Evolutionary conservation across 2,329 filamentous ascomycete genomes (phyloP).

Genomic region (Colletotrichum paranaense): DNA sequence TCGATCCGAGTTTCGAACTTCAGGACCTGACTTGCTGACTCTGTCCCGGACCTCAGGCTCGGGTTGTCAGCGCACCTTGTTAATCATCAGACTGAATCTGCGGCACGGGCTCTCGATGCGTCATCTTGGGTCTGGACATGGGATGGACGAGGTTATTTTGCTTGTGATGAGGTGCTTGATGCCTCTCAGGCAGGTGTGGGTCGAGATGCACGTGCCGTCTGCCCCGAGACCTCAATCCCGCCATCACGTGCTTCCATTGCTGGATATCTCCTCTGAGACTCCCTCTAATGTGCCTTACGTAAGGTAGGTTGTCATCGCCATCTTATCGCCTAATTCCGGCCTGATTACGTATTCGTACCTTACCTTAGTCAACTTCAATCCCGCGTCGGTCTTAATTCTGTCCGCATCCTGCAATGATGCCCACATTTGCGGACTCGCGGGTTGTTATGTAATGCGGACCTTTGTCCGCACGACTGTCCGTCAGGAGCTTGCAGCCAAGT

Average conservation of each 20-base stretch:
- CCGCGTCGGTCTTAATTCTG: background rate
- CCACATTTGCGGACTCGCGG: background rate
- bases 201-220: background rate
- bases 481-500: no score
- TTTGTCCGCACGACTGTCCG: background rate
- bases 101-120: background rate
- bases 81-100: background rate
- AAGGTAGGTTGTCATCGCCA: background rate
- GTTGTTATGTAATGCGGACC: background rate
- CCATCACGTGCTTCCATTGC: background rate
- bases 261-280: no score
- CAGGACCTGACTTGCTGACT: background rate
- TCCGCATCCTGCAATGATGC: background rate
- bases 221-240: background rate
- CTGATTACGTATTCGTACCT: background rate
- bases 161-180: background rate
- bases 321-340: background rate
- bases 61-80: background rate
- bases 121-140: background rate
- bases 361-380: background rate
- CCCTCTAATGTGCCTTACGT: background rate
- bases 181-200: no score
- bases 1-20: slow-evolving; percentile 10
- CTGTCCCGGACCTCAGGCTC: background rate
- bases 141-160: background rate